Percentiles rank a stretch among this genome's conserved stretches.
These are phyloP conservation scores for Citrus hindsii DNA, from an alignment of 345 rosid species.

Conservation along the genomic window DNA sequence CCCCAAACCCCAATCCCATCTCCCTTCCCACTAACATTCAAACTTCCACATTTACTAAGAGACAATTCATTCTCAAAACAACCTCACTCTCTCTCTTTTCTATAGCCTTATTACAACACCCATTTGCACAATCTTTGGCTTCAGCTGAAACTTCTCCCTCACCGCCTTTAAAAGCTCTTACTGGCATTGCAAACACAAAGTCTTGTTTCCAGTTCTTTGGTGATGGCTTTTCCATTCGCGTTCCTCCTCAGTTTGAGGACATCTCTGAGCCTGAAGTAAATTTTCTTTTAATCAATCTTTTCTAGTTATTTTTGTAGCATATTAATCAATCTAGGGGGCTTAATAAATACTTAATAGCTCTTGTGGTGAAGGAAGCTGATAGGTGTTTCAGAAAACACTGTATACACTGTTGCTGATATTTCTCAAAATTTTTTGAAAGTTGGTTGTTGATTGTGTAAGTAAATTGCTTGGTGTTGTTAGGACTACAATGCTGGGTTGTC, in stretches of 20 bases:
- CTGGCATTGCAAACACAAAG: constrained; percentile 63
- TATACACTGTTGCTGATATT: neutral
- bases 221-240: constrained; percentile 74
- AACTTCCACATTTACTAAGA: constrained; percentile 28
- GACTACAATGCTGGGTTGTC: constrained; percentile 82
- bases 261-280: constrained; percentile 81
- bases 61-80: constrained; percentile 51
- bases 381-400: constrained; percentile 2
- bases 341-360: neutral
- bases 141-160: constrained; percentile 43
- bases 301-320: neutral
- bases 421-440: neutral
- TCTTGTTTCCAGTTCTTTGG: constrained; percentile 91
- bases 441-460: constrained; percentile 1
- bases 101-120: constrained; percentile 32
- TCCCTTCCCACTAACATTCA: constrained; percentile 6
- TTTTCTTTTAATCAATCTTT: neutral
- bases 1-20: constrained; percentile 21
- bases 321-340: neutral
- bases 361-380: neutral
- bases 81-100: constrained; percentile 39
- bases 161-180: constrained; percentile 43
- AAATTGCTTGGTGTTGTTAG: constrained; percentile 28
- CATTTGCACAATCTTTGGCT: constrained; percentile 44
- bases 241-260: constrained; percentile 89